Evolutionary conservation across 2,329 filamentous ascomycete species (phyloP).

Genomic region (Dichotomopilus funicola): DNA sequence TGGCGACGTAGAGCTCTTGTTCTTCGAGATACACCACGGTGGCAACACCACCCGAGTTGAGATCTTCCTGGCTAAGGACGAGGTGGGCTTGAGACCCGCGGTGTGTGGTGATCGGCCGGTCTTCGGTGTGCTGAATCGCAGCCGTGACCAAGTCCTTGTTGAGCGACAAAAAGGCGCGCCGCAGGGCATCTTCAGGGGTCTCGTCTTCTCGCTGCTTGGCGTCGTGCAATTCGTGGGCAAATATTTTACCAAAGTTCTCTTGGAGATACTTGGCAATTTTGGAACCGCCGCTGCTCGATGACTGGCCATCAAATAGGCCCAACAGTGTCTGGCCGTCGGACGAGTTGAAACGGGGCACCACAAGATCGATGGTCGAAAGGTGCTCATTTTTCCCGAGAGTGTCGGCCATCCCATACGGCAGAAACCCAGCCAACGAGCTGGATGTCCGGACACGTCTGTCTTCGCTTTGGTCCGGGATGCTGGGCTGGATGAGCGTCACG

Average conservation of each 20-base stretch:
- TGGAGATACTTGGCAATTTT: slow-evolving; percentile 96
- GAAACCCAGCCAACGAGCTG: slow-evolving; percentile 81
- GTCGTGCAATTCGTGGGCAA: slow-evolving; percentile 72
- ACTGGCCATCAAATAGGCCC: slow-evolving; percentile 93
- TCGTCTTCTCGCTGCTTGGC: slow-evolving; percentile 63
- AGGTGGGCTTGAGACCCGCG: slow-evolving; percentile 61
- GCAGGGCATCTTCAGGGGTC: slow-evolving; percentile 72
- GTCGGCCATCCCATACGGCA: slow-evolving; percentile 97
- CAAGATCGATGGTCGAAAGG: slow-evolving; percentile 89
- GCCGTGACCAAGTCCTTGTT: slow-evolving; percentile 92
- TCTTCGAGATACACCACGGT: slow-evolving; percentile 86
- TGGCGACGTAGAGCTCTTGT: slow-evolving; percentile 88
- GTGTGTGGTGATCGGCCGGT: slow-evolving; percentile 59
- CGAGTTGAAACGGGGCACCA: slow-evolving; percentile 85
- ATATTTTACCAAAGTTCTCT: slow-evolving; percentile 86
- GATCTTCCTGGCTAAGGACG: slow-evolving; percentile 79
- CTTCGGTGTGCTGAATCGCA: slow-evolving; percentile 73
- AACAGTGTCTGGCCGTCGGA: slow-evolving; percentile 85
- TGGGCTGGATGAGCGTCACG: slow-evolving; percentile 88
- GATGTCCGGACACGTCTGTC: slow-evolving; percentile 95
- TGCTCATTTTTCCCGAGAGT: slow-evolving; percentile 90
- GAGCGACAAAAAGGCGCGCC: slow-evolving; percentile 77
- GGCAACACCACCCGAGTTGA: slow-evolving; percentile 83
- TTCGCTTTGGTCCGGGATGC: slow-evolving; percentile 90
- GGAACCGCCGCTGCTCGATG: slow-evolving; percentile 81